Base-by-base conservation (phyloP, 2,329 filamentous ascomycete genomes). In the Talaromyces sp. region DNA sequence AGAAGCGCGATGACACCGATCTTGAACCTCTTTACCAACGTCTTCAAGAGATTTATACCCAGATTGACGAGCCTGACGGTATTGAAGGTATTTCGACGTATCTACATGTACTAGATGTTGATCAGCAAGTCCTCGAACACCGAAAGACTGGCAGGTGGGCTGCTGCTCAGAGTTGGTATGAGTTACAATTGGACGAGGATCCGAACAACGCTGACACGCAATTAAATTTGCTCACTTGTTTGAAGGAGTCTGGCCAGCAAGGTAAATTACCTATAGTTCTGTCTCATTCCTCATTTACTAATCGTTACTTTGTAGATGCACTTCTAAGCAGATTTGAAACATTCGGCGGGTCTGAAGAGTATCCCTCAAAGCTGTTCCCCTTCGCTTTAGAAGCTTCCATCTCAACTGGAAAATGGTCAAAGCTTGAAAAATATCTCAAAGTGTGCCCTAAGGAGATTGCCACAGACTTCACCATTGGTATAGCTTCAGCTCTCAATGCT, bases 11-110 rank as follows among this genome's bases (percentile, higher is more conserved):
- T 21, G 63, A 69, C 11, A 76, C 82, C n/a, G 80, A 78, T 50
- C 69, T 80, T 46, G 80, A 88, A 55, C 80, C 84, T 22, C 79
- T 94, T 3, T 83, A 95, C 60, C 84, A 91, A 64, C 84, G 87
- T 61, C 78, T 99, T 22, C 93, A 97, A 68, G 87, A 93, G 55
- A 96, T 99, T 17, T 99, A 99, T 72, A 90, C 91, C 1, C 89
- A 97, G 65, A 97, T 99, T 61, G 94, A 99, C 67, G 94, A 99
- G 66, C 95, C 94, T 0, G 94, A 99, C 72, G 92, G 93, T 1
- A 86, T 99, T 35, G 92, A 97, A 69, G 94, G 94, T 2, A 93
- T 99, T 61, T 96, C 93, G 1, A 86, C 91, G 19, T 89, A 94
- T 69, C 78, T 97, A 2, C 88, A 89, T 59, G 85, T 91, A 10